A percentile compares a stretch with the other conserved stretches of the same genome.
Conservation (phyloP, 2,329 filamentous ascomycete species). For the Knufia petricola region DNA sequence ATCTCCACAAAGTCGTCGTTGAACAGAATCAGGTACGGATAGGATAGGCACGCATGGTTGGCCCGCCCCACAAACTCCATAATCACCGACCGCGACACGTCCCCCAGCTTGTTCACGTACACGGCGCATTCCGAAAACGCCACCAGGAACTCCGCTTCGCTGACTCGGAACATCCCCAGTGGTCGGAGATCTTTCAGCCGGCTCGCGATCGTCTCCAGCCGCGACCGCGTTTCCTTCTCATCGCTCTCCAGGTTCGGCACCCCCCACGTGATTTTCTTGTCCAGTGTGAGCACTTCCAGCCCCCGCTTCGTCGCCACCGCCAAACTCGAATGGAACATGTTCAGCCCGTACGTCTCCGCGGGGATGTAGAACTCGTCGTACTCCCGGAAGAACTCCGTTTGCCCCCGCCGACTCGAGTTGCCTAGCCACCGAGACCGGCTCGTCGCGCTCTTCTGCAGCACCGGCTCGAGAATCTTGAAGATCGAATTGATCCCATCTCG, state of each 20-base stretch:
- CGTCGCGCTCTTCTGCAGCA: slow-evolving; percentile 84
- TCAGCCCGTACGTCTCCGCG: slow-evolving; percentile 86
- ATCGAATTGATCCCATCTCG: slow-evolving; percentile 84
- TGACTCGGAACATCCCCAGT: slow-evolving; percentile 91
- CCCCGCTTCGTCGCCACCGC: slow-evolving; percentile 85
- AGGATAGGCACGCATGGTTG: slow-evolving; percentile 74
- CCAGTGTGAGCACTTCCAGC: slow-evolving; percentile 89
- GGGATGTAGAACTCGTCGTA: slow-evolving; percentile 99
- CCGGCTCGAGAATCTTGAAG: slow-evolving; percentile 90
- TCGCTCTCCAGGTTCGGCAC: slow-evolving; percentile 69
- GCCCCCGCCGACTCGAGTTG: slow-evolving; percentile 52
- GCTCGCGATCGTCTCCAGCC: slow-evolving; percentile 73
- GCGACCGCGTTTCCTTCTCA: slow-evolving; percentile 46
- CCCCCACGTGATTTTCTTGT: slow-evolving; percentile 92
- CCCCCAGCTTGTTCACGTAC: slow-evolving; percentile 96
- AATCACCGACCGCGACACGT: slow-evolving; percentile 84
- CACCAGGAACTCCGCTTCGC: slow-evolving; percentile 82
- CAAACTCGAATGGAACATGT: slow-evolving; percentile 89
- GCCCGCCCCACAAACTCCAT: slow-evolving; percentile 99
- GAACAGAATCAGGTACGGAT: slow-evolving; percentile 84
- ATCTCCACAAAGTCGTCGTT: slow-evolving; percentile 96
- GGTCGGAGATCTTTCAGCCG: slow-evolving; percentile 76
- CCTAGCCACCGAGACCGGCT: slow-evolving; percentile 61
- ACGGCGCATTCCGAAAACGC: slow-evolving; percentile 94
- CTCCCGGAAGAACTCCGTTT: slow-evolving; percentile 92